Evolutionary conservation across 106 monocot species (phyloP).

Genomic region (Allium sativum): DNA sequence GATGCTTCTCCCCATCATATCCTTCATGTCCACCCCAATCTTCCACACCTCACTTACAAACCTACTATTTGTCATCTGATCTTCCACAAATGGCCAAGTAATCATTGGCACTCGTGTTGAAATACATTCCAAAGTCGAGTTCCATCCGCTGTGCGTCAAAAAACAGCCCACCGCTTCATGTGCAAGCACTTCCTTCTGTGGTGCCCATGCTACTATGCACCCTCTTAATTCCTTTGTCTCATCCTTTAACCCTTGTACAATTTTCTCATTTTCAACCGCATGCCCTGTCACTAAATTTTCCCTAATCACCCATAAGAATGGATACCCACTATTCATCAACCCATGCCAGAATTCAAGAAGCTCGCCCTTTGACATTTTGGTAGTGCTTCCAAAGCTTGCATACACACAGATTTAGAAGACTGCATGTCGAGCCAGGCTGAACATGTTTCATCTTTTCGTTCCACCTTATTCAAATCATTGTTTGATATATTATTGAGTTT

Average conservation of each 20-base stretch:
- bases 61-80: constrained; percentile 15
- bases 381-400: constrained; percentile 2
- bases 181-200: constrained; percentile 17
- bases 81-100: not conserved
- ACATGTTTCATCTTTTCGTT: not conserved
- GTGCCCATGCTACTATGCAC: constrained; percentile 8
- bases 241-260: not conserved
- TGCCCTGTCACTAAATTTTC: not conserved
- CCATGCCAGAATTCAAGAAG: constrained; percentile 7
- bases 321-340: constrained; percentile 19
- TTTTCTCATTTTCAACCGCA: no score
- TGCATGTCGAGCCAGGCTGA: not conserved
- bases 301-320: constrained; percentile 8
- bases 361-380: not conserved
- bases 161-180: constrained; percentile 23
- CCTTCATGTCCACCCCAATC: constrained; percentile 31
- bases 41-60: constrained; percentile 22
- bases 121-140: constrained; percentile 19
- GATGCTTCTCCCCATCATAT: constrained; percentile 1
- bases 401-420: not conserved
- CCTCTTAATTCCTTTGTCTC: not conserved
- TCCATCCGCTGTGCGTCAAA: constrained; percentile 27
- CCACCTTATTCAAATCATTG: not conserved
- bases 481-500: not conserved
- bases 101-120: not conserved